Conservation (phyloP, 352 stramenopile species). For the Phytophthora macrochlamydospora region DNA sequence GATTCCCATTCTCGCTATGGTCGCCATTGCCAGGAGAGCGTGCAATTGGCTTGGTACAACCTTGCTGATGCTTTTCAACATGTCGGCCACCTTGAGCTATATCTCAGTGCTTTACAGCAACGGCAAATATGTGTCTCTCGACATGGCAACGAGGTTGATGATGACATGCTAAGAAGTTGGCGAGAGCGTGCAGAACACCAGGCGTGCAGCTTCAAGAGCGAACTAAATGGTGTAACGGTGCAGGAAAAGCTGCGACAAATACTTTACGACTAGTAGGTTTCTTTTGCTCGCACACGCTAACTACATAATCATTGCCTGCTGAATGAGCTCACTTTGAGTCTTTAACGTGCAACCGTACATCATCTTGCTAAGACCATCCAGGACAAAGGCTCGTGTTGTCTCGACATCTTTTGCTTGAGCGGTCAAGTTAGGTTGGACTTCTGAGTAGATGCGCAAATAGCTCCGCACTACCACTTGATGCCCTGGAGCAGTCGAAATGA, state of each 20-base stretch:
- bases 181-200: slow-evolving; percentile 15
- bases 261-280: too few species aligned
- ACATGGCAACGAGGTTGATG: background rate
- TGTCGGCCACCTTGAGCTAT: slow-evolving; percentile 57
- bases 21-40: slow-evolving; percentile 12
- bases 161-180: slow-evolving; percentile 5
- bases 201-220: slow-evolving; percentile 31
- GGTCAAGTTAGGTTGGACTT: slow-evolving; percentile 13
- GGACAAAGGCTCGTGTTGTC: slow-evolving; percentile 10
- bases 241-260: slow-evolving; percentile 31
- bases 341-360: slow-evolving; percentile 23
- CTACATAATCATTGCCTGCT: slow-evolving; percentile 14
- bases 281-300: too few species aligned
- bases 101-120: slow-evolving; percentile 42
- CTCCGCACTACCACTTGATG: slow-evolving; percentile 10
- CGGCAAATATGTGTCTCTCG: slow-evolving; percentile 6
- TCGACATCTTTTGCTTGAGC: slow-evolving; percentile 13
- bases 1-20: background rate
- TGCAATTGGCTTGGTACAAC: slow-evolving; percentile 45
- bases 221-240: slow-evolving; percentile 25
- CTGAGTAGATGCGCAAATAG: slow-evolving; percentile 23
- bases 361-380: slow-evolving; percentile 24
- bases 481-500: slow-evolving; percentile 7
- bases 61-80: slow-evolving; percentile 72
- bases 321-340: slow-evolving; percentile 20